Evolutionary conservation across 2,329 filamentous ascomycete genomes (phyloP).

Genomic region (Pseudogymnoascus sp.): DNA sequence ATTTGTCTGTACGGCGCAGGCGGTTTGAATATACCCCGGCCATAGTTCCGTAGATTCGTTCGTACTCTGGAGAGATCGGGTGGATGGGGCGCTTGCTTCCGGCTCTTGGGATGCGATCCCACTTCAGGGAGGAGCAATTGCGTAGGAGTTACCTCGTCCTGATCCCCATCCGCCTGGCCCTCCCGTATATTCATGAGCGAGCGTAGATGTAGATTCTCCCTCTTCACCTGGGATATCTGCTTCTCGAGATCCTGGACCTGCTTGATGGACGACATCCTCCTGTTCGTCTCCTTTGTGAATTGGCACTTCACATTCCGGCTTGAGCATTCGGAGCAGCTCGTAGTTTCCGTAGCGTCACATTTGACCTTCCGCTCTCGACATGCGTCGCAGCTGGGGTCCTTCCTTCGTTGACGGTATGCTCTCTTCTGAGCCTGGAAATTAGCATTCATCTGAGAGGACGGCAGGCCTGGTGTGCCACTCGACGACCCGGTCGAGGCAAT

Average conservation of each 20-base stretch:
- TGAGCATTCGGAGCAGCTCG: conserved; percentile 94
- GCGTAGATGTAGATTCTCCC: conserved; percentile 69
- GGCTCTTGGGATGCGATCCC: conserved; percentile 56
- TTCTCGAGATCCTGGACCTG: conserved; percentile 96
- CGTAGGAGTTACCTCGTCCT: conserved; percentile 31
- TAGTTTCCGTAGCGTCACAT: conserved; percentile 94
- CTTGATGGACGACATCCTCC: conserved; percentile 98
- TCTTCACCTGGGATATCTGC: conserved; percentile 71
- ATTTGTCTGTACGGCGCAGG: conserved; percentile 59
- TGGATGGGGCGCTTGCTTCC: conserved; percentile 51
- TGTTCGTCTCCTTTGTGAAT: conserved; percentile 98
- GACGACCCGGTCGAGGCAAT: conserved; percentile 51
- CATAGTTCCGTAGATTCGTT: conserved; percentile 62
- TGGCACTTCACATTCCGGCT: conserved; percentile 96
- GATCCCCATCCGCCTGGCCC: conserved; percentile 37
- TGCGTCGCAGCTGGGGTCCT: conserved; percentile 94
- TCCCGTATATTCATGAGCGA: conserved; percentile 43
- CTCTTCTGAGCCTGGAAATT: conserved; percentile 72
- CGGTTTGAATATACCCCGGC: conserved; percentile 71
- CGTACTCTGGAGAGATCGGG: conserved; percentile 66
- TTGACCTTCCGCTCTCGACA: conserved; percentile 80
- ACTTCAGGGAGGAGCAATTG: conserved; percentile 55
- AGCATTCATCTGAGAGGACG: conserved; percentile 32
- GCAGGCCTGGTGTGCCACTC: conserved; percentile 44
- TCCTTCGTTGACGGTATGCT: conserved; percentile 87